Conservation (phyloP, 1,139 yeast genomes). For the Debaryomyces sp. region DNA sequence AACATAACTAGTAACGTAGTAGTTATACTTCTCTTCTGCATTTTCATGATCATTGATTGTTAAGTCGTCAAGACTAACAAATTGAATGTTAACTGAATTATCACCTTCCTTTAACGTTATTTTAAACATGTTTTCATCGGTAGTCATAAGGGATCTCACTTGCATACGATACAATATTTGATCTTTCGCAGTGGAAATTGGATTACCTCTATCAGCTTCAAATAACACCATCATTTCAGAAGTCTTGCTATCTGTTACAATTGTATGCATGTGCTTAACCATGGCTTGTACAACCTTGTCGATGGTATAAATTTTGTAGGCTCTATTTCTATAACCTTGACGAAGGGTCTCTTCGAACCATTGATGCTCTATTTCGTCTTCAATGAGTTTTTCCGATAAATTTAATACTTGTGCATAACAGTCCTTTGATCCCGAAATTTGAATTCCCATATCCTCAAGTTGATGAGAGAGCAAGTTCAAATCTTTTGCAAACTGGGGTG, state of each 20-base stretch:
- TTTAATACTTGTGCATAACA: slow-evolving; percentile 78
- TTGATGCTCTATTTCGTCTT: slow-evolving; percentile 91
- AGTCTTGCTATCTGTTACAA: slow-evolving; percentile 79
- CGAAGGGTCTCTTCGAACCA: slow-evolving; percentile 95
- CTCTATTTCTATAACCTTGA: slow-evolving; percentile 92
- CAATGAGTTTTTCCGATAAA: slow-evolving; percentile 76
- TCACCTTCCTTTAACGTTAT: slow-evolving; percentile 64
- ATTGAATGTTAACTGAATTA: slow-evolving; percentile 70
- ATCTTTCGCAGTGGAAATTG: slow-evolving; percentile 74
- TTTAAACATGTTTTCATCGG: slow-evolving; percentile 92
- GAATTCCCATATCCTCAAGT: slow-evolving; percentile 77
- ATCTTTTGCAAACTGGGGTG: slow-evolving; percentile 86
- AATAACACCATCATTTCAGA: slow-evolving; percentile 79
- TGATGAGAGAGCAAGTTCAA: slow-evolving; percentile 81
- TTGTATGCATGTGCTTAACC: slow-evolving; percentile 82
- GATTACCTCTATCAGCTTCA: slow-evolving; percentile 73
- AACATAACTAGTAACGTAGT: slow-evolving; percentile 87
- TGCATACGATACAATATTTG: slow-evolving; percentile 91
- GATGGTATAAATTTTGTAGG: slow-evolving; percentile 87
- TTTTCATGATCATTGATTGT: slow-evolving; percentile 78
- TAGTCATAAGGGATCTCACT: slow-evolving; percentile 76
- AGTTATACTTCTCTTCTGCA: slow-evolving; percentile 84
- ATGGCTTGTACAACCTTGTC: slow-evolving; percentile 91
- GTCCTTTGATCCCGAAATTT: slow-evolving; percentile 65
- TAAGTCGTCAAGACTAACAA: slow-evolving; percentile 83